Conservation (phyloP, 441 rosid species). For the Pelargonium citronellum region DNA sequence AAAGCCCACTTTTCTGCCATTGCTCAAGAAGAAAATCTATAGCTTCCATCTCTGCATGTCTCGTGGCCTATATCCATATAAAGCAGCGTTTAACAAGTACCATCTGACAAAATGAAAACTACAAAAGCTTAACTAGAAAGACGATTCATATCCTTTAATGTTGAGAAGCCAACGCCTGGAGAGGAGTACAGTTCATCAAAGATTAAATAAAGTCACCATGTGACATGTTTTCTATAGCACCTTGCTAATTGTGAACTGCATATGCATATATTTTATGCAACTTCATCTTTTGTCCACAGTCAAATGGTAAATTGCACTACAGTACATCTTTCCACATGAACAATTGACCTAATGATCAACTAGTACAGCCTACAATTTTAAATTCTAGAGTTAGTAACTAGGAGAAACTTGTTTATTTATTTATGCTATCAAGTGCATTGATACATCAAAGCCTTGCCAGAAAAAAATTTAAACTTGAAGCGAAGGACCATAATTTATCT, state of each 20-base stretch:
- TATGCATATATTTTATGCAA: background rate
- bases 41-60: conserved; percentile 98
- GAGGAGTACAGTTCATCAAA: background rate
- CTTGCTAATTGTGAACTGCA: background rate
- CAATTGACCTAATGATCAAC: background rate
- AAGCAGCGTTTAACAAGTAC: background rate
- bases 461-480: background rate
- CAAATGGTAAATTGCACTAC: background rate
- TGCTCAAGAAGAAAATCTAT: conserved; percentile 54
- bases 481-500: background rate
- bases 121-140: background rate
- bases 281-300: background rate
- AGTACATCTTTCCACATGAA: background rate
- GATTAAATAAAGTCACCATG: background rate
- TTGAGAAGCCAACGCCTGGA: background rate
- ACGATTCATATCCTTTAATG: background rate
- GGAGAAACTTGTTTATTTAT: background rate
- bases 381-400: background rate
- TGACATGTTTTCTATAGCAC: background rate
- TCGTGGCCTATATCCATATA: conserved; percentile 47
- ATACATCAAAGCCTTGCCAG: background rate
- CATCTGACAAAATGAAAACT: background rate
- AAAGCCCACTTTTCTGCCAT: conserved; percentile 55
- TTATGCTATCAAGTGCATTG: background rate
- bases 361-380: no score